Base-by-base conservation (phyloP, 2,329 filamentous ascomycete species). In the Cladosporium sp. region DNA sequence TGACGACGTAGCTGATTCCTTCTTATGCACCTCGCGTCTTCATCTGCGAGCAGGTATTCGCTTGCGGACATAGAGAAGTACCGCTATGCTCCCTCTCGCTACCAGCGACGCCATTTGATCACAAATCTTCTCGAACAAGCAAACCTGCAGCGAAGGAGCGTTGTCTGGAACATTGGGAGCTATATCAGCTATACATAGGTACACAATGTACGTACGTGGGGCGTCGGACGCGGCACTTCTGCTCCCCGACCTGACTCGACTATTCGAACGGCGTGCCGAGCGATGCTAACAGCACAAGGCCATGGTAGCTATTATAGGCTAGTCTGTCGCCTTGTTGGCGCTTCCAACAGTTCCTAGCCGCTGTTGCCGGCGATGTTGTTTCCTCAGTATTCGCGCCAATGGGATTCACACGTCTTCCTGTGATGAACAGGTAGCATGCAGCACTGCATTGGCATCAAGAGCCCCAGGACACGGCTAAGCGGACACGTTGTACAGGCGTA, bases 201-300 rank as follows among this genome's bases (percentile, higher is more conserved):
- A 10, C 28, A 33, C 28, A 21, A 46, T 21, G 35, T 46, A 44
- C 37, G 56, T 59, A 59, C 37, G 56, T 46, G 55, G 55, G 55
- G 55, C 21, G n/a, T 16, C 55, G 55, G 55, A 28, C 31, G 55
- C 33, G 55, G 55, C 33, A 57, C 31, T 57, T 16, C 33, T 57
- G 55, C 21, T 57, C 55, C 55, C 33, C 55, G 55, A 37, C 28
- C 14, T 57, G 33, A 37, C 55, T 35, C 55, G 31, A 57, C 29
- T 31, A 14, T 16, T 7, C 23, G 5, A 37, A 57, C 28, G 55
- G n/a, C 55, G 23, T 37, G 55, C 56, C 56, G 56, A 46, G 37
- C 56, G 56, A 59, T 37, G 37, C 56, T 59, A 46, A 44, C 40
- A 28, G 35, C 35, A 31, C 11, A 23, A 31, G n/a, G 55, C 21